A percentile compares a stretch with the other conserved stretches of the same genome.
phyloP scores from a whole-genome alignment of 805 yeast species.

The Ogataea philodendri region DNA sequence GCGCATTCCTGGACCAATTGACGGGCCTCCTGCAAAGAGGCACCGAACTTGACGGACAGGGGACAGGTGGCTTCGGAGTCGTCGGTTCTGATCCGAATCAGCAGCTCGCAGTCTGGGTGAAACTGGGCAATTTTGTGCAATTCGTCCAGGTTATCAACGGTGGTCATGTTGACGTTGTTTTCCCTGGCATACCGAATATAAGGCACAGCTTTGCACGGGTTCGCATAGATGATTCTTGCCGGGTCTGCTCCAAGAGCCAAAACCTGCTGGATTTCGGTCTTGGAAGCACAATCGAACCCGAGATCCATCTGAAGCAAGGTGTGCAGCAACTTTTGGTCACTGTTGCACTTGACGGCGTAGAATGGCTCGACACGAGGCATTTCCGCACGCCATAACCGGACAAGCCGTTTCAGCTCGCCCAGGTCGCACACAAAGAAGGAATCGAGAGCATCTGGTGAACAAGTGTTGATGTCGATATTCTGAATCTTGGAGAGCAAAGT shows the following conservation, averaged over 20 bases:
- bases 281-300: slow-evolving; percentile 92
- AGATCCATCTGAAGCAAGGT: slow-evolving; percentile 61
- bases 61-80: slow-evolving; percentile 86
- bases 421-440: slow-evolving; percentile 88
- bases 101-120: slow-evolving; percentile 68
- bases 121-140: slow-evolving; percentile 63
- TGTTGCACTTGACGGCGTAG: slow-evolving; percentile 95
- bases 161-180: slow-evolving; percentile 62
- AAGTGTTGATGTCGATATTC: slow-evolving; percentile 14
- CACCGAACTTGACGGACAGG: slow-evolving; percentile 86
- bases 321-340: slow-evolving; percentile 57
- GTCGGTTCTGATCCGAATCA: slow-evolving; percentile 84
- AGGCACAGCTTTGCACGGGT: slow-evolving; percentile 89
- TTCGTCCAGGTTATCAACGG: slow-evolving; percentile 88
- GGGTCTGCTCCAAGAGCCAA: slow-evolving; percentile 63
- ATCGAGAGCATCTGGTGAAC: slow-evolving; percentile 69
- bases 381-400: slow-evolving; percentile 56
- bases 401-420: slow-evolving; percentile 64
- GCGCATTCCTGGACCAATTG: slow-evolving; percentile 60
- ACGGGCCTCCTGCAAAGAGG: slow-evolving; percentile 53
- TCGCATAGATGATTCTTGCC: slow-evolving; percentile 77
- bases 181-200: slow-evolving; percentile 70
- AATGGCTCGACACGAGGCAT: slow-evolving; percentile 81
- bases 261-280: slow-evolving; percentile 71
- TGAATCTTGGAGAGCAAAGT: slow-evolving; percentile 14